Evolutionary conservation across 1,284 basidiomycete species (phyloP).

Genomic region (Trametes sp.): DNA sequence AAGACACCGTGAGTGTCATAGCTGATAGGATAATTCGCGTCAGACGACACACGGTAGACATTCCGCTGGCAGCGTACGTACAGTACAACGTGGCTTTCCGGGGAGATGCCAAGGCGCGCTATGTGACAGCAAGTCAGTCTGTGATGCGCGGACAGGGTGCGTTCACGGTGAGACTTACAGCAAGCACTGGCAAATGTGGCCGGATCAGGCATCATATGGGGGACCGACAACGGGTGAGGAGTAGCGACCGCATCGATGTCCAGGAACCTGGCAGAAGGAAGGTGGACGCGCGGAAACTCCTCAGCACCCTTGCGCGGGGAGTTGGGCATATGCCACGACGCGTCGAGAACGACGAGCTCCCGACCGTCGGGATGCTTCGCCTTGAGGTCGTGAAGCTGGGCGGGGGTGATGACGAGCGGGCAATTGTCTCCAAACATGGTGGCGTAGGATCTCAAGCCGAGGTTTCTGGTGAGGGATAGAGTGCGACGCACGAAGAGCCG

Average conservation of each 20-base stretch:
- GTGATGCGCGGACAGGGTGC: too few species aligned
- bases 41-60: conserved; percentile 8
- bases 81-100: conserved; percentile 85
- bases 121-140: conserved; percentile 1
- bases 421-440: conserved; percentile 40
- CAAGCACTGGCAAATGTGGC: conserved; percentile 83
- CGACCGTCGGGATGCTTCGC: conserved; percentile 21
- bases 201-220: conserved; percentile 92
- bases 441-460: conserved; percentile 14
- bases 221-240: conserved; percentile 75
- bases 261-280: conserved; percentile 81
- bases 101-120: conserved; percentile 81
- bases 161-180: conserved; percentile 58
- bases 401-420: conserved; percentile 62
- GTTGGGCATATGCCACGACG: conserved; percentile 91
- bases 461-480: conserved; percentile 12
- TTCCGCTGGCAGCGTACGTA: conserved; percentile 43
- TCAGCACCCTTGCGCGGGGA: conserved; percentile 67
- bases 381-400: conserved; percentile 49
- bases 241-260: conserved; percentile 86
- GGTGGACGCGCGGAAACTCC: conserved; percentile 74
- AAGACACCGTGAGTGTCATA: conserved; percentile 92
- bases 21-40: conserved; percentile 45
- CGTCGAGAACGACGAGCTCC: conserved; percentile 69
- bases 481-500: conserved; percentile 24